Evolutionary conservation across 2,329 filamentous ascomycete species (phyloP).

Genomic region (Fusarium nodosum): DNA sequence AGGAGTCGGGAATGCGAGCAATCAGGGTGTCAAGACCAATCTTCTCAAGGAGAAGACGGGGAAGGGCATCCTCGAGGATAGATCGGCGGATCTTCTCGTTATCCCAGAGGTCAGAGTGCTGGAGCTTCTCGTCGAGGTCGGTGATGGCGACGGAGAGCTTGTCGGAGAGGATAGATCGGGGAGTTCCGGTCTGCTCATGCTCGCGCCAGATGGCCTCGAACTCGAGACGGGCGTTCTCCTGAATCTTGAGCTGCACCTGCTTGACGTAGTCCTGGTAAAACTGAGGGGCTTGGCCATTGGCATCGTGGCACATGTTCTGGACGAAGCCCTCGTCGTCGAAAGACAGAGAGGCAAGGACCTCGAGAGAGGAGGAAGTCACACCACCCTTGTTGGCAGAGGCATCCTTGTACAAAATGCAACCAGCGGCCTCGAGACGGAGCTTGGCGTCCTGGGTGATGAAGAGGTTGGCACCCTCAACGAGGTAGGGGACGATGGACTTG

Average conservation of each 20-base stretch:
- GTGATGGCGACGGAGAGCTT: conserved; percentile 93
- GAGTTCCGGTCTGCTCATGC: conserved; percentile 81
- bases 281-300: conserved; percentile 77
- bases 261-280: conserved; percentile 97
- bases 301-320: conserved; percentile 92
- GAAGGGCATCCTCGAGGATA: conserved; percentile 87
- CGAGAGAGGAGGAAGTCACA: conserved; percentile 95
- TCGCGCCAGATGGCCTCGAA: conserved; percentile 99
- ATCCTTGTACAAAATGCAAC: conserved; percentile 96
- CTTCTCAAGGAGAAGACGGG: conserved; percentile 85
- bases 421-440: conserved; percentile 93
- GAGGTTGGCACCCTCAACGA: conserved; percentile 97
- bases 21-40: conserved; percentile 92
- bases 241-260: conserved; percentile 90
- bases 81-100: conserved; percentile 82
- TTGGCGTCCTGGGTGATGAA: conserved; percentile 99
- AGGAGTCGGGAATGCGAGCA: conserved; percentile 87
- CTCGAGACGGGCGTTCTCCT: conserved; percentile 90
- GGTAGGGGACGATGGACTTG: conserved; percentile 89
- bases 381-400: conserved; percentile 98
- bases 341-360: conserved; percentile 92
- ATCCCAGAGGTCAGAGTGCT: conserved; percentile 92
- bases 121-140: conserved; percentile 95
- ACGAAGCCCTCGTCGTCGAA: conserved; percentile 93
- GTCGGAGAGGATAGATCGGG: conserved; percentile 91